Evolutionary conservation across 257 asterid genomes (phyloP), one percentile per base, ranked within the genome.

Genomic region (Ilex asprella): DNA sequence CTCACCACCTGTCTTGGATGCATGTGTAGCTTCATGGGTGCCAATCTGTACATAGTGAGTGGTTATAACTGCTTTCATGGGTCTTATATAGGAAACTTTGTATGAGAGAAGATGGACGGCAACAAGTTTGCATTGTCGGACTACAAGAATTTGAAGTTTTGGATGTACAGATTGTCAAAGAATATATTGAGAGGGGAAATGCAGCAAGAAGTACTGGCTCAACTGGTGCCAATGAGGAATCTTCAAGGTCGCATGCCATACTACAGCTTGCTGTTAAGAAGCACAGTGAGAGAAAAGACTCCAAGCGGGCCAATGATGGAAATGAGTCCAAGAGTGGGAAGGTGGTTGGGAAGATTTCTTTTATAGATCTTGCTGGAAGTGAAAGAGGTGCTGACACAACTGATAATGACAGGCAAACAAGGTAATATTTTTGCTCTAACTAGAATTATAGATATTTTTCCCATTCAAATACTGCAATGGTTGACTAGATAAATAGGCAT

Each of bases 301-400:
- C 90, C 62, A 90, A 61, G 79, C 67, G 95, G 70, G 84, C 78
- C 53, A 81, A 74, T 74, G 99, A 85, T 59, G 90, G 41, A 70
- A 89, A 89, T 79, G 96, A 87, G 32, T 63, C 90, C 61, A 84
- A 79, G 75, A 62, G 57, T 53, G 97, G 94, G 74, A 93, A 81
- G 79, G 90, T 89, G 62, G 94, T 93, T 2, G 96, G 97, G 74
- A 89, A 93, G 77, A 84, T 93, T 61, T 93, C 99, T 70, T 93
- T 89, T 69, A 89, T 93, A 78, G 99, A 89, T 80, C 97, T 93
- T 73, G 95, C 99, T 67, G 96, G 99, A 56, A 93, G 99, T 64
- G 99, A 89, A 77, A 87, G 99, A 75, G 96, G 99, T 68, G 99
- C 96, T 31, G 99, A 93, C 77, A 93, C 99, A 10, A 93, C 99